Conservation (phyloP, 23 red algal genomes). For the Gracilaria caudata region DNA sequence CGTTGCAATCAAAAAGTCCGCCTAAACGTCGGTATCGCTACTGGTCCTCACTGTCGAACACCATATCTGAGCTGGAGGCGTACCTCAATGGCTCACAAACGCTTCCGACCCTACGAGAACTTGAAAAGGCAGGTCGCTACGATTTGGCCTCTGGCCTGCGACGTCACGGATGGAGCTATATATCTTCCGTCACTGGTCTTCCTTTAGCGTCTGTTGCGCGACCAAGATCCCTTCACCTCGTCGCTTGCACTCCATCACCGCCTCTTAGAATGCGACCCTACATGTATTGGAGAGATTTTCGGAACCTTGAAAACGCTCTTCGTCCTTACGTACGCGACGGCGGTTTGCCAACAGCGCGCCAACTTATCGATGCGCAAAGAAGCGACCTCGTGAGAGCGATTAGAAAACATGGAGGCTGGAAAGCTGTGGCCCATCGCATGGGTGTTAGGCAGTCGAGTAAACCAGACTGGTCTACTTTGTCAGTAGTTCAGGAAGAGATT, state of each 20-base stretch:
- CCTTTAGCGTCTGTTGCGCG: constrained; percentile 3
- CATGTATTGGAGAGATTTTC: constrained; percentile 32
- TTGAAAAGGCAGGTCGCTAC: constrained; percentile 12
- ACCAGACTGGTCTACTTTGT: constrained; percentile 18
- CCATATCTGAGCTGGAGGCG: neutral
- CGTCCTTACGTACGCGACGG: neutral
- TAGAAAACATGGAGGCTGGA: constrained; percentile 33
- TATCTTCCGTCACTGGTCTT: constrained; percentile 1
- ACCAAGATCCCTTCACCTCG: constrained; percentile 4
- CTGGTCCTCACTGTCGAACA: constrained; percentile 25
- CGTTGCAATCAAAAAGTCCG: neutral
- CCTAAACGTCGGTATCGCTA: neutral
- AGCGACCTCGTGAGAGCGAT: constrained; percentile 26
- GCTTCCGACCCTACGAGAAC: constrained; percentile 13
- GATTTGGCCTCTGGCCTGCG: constrained; percentile 34
- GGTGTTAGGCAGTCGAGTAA: constrained; percentile 1
- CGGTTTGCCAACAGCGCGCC: constrained; percentile 2
- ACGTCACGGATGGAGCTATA: constrained; percentile 21
- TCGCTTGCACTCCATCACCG: constrained; percentile 21
- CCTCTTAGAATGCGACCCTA: constrained; percentile 41
- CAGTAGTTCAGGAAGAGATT: neutral
- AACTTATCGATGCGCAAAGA: neutral
- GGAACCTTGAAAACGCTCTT: neutral
- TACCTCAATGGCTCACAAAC: constrained; percentile 2
- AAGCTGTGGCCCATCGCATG: constrained; percentile 19